These are phyloP conservation scores for Citrullus colocynthis DNA, from an alignment of 306 rosid species.

Conservation along the genomic window DNA sequence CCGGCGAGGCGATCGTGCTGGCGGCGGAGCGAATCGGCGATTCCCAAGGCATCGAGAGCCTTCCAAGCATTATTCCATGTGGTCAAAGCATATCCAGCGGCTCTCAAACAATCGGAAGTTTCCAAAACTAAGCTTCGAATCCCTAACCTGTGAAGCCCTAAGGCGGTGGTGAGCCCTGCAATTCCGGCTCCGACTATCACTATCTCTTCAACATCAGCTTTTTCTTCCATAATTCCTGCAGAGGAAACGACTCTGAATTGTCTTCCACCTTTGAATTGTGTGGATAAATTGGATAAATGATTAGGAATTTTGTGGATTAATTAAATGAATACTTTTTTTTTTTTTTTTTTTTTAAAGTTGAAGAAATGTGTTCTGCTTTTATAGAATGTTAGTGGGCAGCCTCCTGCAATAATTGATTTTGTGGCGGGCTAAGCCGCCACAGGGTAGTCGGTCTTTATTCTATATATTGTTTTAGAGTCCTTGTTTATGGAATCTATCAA, in stretches of 20 bases:
- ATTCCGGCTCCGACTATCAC: constrained; percentile 70
- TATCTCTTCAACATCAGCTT: constrained; percentile 12
- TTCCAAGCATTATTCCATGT: constrained; percentile 48
- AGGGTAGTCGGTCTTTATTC: background rate
- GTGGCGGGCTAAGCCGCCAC: background rate
- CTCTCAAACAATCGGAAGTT: constrained; percentile 30
- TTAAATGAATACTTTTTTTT: background rate
- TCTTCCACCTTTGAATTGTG: background rate
- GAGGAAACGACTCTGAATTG: background rate
- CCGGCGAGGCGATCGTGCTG: constrained; percentile 23
- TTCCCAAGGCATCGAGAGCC: constrained; percentile 44
- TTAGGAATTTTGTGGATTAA: too few relatives aligned
- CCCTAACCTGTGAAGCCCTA: constrained; percentile 57
- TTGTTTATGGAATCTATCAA: too few relatives aligned
- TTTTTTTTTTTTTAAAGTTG: background rate
- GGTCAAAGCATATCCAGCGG: constrained; percentile 30
- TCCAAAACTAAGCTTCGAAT: constrained; percentile 43
- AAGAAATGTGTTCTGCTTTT: too few relatives aligned
- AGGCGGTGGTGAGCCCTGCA: constrained; percentile 41
- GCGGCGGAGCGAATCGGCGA: constrained; percentile 31
- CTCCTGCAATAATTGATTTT: background rate
- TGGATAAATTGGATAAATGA: background rate
- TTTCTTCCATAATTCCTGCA: background rate
- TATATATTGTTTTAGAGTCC: too few relatives aligned
- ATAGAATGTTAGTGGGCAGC: background rate